These are phyloP conservation scores for Sugiyamaella sp. DNA, from an alignment of 1,139 yeast genomes.

Conservation along the genomic window DNA sequence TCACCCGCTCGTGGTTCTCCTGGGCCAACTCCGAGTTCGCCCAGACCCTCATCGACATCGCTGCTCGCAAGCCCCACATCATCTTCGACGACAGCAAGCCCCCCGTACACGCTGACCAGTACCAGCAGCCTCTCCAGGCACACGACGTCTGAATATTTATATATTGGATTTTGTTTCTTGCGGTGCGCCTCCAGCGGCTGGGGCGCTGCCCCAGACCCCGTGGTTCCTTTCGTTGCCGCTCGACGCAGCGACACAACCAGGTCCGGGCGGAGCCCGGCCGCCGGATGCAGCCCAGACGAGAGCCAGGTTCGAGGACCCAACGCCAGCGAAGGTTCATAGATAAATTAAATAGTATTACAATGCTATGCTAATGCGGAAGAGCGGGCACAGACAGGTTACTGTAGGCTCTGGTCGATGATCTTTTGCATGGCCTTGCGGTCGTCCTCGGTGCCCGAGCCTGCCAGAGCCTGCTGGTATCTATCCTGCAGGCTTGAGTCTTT, in stretches of 20 bases:
- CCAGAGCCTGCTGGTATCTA: conserved; percentile 66
- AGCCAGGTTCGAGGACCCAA: no score
- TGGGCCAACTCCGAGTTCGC: conserved; percentile 96
- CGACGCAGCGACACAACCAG: neutral
- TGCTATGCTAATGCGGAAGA: no score
- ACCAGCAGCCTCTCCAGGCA: neutral
- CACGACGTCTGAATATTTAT: neutral
- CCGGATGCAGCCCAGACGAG: neutral
- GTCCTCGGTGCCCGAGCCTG: conserved; percentile 24
- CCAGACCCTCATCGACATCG: conserved; percentile 74
- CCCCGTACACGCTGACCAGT: neutral
- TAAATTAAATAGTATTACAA: conserved; percentile 2
- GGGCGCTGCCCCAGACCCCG: conserved; percentile 1
- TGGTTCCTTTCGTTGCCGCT: no score
- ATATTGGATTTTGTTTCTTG: neutral
- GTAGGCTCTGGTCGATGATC: conserved; percentile 22
- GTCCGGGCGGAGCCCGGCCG: conserved; percentile 1
- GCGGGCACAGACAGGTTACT: no score
- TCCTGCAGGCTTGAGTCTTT: conserved; percentile 61
- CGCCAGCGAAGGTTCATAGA: no score
- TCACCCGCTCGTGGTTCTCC: conserved; percentile 85
- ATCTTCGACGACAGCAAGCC: conserved; percentile 47
- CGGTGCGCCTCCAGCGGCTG: neutral
- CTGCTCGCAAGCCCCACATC: conserved; percentile 71
- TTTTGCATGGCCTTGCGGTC: conserved; percentile 28